A percentile compares a stretch with the other conserved stretches of the same genome.
Conservation (phyloP, 768 basidiomycete genomes). For the Chalciporus pseudorubinellus region DNA sequence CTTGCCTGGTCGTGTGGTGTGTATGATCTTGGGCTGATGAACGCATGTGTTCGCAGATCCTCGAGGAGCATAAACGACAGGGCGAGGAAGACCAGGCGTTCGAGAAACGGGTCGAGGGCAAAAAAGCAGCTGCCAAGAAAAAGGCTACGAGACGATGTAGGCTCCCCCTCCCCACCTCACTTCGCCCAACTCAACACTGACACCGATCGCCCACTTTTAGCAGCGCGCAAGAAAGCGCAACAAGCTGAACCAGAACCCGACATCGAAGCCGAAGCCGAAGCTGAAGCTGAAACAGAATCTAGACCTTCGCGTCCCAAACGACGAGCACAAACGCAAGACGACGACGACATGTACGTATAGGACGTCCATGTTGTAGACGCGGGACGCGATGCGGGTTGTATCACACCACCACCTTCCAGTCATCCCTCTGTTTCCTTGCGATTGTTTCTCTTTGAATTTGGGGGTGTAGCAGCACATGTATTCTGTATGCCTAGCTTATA, state of each 20-base stretch:
- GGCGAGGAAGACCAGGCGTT: conserved; percentile 91
- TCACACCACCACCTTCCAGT: background rate
- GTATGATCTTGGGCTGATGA: too few species aligned
- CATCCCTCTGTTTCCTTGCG: background rate
- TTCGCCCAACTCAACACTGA: background rate
- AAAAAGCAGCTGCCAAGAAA: conserved; percentile 75
- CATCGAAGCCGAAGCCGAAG: too few species aligned
- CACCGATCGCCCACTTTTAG: conserved; percentile 6
- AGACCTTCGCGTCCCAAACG: conserved; percentile 6
- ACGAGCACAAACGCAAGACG: conserved; percentile 3
- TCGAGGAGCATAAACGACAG: conserved; percentile 78
- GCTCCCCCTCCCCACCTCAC: conserved; percentile 4
- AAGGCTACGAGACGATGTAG: conserved; percentile 57
- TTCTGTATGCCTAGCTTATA: background rate
- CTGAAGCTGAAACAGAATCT: conserved; percentile 2
- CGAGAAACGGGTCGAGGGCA: conserved; percentile 76
- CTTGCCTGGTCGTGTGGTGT: too few species aligned
- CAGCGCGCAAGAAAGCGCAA: conserved; percentile 30
- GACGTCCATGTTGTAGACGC: background rate
- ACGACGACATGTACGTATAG: conserved; percentile 29
- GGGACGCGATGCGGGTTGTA: background rate
- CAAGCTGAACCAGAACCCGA: too few species aligned
- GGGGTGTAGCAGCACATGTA: background rate
- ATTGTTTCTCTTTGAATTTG: background rate
- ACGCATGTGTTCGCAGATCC: conserved; percentile 54